Evolutionary conservation across 108 stramenopile genomes (phyloP).

Genomic region (Cyclotella sp.): DNA sequence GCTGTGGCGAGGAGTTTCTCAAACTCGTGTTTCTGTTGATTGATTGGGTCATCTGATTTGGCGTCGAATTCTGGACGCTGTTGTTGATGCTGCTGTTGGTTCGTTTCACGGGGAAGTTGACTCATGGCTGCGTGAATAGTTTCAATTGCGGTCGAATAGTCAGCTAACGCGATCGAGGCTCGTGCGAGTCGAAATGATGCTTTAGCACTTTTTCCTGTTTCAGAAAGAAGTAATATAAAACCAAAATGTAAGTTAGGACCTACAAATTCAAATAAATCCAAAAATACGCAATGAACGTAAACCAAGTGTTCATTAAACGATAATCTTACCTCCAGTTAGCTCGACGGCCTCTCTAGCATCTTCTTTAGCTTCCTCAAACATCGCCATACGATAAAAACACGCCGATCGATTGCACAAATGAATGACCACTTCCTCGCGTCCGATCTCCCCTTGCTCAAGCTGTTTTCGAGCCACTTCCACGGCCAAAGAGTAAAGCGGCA

Average conservation of each 20-base stretch:
- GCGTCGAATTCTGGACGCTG: background rate
- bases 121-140: conserved; percentile 36
- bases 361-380: conserved; percentile 57
- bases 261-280: too few species aligned
- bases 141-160: conserved; percentile 52
- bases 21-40: conserved; percentile 60
- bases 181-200: conserved; percentile 84
- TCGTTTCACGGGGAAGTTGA: background rate
- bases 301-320: background rate
- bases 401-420: conserved; percentile 85
- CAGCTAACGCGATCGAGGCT: conserved; percentile 64
- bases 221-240: background rate
- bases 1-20: conserved; percentile 52
- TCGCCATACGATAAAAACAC: conserved; percentile 71
- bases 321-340: conserved; percentile 14
- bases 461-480: conserved; percentile 41
- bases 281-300: background rate
- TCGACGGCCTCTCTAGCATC: conserved; percentile 71
- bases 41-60: conserved; percentile 11
- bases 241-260: too few species aligned
- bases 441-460: background rate
- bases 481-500: conserved; percentile 50
- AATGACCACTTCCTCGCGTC: conserved; percentile 50
- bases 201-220: conserved; percentile 51
- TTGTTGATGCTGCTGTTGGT: background rate